Percentiles rank a stretch among this genome's conserved stretches.
phyloP scores from a whole-genome alignment of 176 grass and related monocot species.

The Aegilops umbellulata region DNA sequence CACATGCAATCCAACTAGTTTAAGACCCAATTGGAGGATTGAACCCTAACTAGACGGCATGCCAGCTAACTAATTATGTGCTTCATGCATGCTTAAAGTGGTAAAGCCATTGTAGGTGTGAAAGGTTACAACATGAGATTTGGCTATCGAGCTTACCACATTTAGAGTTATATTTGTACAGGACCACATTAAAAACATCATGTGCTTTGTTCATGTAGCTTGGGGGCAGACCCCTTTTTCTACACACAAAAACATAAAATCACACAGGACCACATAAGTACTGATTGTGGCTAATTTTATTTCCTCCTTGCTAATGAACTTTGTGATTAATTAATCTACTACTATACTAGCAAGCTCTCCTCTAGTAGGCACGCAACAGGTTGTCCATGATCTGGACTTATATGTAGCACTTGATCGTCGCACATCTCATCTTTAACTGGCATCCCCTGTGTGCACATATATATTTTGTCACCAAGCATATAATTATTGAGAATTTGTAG shows the following conservation, averaged over 20 bases:
- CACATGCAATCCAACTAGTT: slow-evolving; percentile 3
- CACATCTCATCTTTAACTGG: neutral
- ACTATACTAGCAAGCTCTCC: neutral
- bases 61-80: neutral
- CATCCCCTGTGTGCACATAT: neutral
- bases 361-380: neutral
- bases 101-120: neutral
- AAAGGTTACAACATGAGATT: neutral
- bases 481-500: neutral
- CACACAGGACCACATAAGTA: neutral
- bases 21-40: slow-evolving; percentile 28
- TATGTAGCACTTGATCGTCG: neutral
- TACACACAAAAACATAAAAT: no score
- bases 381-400: neutral
- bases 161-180: neutral
- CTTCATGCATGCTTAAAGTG: neutral
- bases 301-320: neutral
- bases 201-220: no score
- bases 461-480: neutral
- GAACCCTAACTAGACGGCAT: neutral
- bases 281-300: neutral
- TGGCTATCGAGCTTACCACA: neutral
- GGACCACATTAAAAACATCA: neutral
- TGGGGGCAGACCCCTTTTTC: no score
- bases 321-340: neutral